Evolutionary conservation across 1,284 basidiomycete genomes (phyloP).

Genomic region (Neonothopanus nambi): DNA sequence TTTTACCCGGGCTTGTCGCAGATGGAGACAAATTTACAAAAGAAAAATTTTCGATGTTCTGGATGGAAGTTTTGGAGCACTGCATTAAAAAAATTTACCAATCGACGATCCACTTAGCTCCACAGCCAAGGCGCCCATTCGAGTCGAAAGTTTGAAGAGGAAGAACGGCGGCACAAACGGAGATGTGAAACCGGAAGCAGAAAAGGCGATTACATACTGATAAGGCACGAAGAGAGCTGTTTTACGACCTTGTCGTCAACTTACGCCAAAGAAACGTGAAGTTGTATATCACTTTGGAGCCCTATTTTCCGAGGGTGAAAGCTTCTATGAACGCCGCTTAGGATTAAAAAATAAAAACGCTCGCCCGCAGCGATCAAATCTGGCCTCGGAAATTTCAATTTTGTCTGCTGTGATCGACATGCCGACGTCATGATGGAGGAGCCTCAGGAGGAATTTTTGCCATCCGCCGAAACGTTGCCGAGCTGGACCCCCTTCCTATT

Average conservation of each 20-base stretch:
- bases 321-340: too few relatives aligned
- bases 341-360: too few relatives aligned
- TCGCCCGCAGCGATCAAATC: slow-evolving; percentile 3
- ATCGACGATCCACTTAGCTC: background rate
- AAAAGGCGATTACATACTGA: slow-evolving; percentile 5
- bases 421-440: background rate
- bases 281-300: too few relatives aligned
- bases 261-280: too few relatives aligned
- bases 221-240: background rate
- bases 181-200: background rate
- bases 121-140: background rate
- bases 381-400: background rate
- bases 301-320: too few relatives aligned
- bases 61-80: background rate
- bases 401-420: background rate
- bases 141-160: background rate
- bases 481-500: too few relatives aligned
- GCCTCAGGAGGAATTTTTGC: too few relatives aligned
- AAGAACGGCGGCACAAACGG: background rate
- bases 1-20: background rate
- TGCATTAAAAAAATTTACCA: too few relatives aligned
- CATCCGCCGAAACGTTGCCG: too few relatives aligned
- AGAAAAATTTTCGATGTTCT: background rate
- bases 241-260: background rate
- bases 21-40: background rate